Evolutionary conservation across 1,139 yeast species (phyloP), one percentile per base, ranked within the genome.

Genomic region (Kodamaea alishanica): DNA sequence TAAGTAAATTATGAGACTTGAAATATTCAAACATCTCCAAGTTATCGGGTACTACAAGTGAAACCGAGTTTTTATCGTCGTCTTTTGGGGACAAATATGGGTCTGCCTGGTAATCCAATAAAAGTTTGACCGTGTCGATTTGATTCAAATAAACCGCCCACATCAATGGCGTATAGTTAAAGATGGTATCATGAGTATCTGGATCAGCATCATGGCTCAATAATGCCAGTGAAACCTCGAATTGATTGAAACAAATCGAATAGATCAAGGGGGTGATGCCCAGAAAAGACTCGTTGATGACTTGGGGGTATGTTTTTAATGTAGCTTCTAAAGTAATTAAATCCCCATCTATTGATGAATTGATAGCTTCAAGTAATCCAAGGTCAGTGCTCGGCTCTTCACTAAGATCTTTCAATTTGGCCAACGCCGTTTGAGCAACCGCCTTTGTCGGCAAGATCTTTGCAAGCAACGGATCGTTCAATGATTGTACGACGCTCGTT

Each of bases 301-400:
- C 43, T 5, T 60, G 60, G 1, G 67, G 61, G 34, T 63, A 54
- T 3, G 57, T 50, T 15, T 66, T 45, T 2, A 67, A 43, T 2
- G 69, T 48, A 15, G 64, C 61, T 41, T 75, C 74, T 25, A 74
- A 48, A 1, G 75, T 56, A 2, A 63, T 69, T 26, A 65, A 45
- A 46, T 79, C 84, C 7, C 80, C 81, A 31, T 77, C 73, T 26
- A 78, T 66, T 24, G 79, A 69, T 0, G 81, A 76, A 11, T 31
- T 33, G 28, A 41, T 9, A 3, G 38, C 27, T 41, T 30, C 34
- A 37, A 37, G 33, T 45, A 24, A 48, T 60, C 66, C 7, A 54
- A 39, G 2, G 52, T 47, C 25, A 76, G 48, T 2, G 75, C 73
- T 46, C 67, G 8, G 15, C 27, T 24, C 30, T 24, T n/a, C 23